Base-by-base conservation (phyloP, 208 protist species). In the Crithidia expoeki region DNA sequence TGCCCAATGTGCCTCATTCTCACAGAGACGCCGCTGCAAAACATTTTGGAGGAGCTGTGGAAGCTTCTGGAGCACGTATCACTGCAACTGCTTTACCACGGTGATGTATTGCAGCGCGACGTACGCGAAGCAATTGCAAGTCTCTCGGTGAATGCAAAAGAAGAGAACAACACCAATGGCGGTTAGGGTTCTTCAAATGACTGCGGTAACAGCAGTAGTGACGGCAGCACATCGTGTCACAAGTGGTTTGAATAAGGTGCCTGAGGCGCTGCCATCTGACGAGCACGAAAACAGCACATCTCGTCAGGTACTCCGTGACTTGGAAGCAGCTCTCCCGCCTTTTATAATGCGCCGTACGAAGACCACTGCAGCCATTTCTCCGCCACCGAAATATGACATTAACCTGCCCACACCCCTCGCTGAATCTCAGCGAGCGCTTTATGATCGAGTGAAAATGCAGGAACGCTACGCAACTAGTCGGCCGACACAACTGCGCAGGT, bases 61-160 rank as follows among this genome's bases (percentile, higher is more conserved):
- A 98, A 90, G 17, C 71, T 99, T 14, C 98, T 99, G 76, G 98
- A 99, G 77, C 99, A 99, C 86, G 90, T 99, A 3, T 94, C 85
- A 55, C 98, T 98, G 2, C 97, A 96, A 16, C 83, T 94, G n/a
- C 86, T 99, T 2, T 93, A 17, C 16, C 71, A 76, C 25, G 71
- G 63, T 32, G 77, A 83, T 44, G 49, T 46, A 7, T 6, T 19
- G 19, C 64, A 74, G 19, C 47, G 27, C 23, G 53, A 80, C 33
- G 95, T 85, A 12, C 83, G 97, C 25, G 76, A 74, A 2, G 92
- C 97, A 2, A 42, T 65, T 17, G 56, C 56, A 30, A 5, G 11
- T 19, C 42, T 55, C n/a, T 46, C 53, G 5, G 28, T 36, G 27
- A 27, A 32, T 0, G 17, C 49, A 32, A 32, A 53, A 32, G 34